These are phyloP conservation scores for Tolypocladium sp. DNA, from an alignment of 2,329 filamentous ascomycete genomes.

Conservation along the genomic window DNA sequence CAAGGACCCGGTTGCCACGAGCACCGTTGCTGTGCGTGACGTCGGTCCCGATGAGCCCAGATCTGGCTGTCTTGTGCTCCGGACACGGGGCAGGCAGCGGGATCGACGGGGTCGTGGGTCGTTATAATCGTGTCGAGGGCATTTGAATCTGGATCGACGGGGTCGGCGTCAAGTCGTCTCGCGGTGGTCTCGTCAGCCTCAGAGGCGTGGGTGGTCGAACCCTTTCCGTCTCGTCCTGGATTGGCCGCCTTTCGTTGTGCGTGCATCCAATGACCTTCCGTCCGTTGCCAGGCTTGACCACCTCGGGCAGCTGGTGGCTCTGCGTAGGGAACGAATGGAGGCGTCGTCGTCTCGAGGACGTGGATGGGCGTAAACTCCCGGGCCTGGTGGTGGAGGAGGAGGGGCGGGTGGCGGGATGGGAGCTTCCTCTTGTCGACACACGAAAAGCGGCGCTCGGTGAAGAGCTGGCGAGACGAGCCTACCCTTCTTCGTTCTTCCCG, in stretches of 20 bases:
- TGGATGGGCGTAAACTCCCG: background rate
- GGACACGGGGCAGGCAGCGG: background rate
- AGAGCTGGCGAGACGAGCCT: background rate
- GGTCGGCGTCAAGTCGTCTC: conserved; percentile 8
- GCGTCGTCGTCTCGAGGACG: background rate
- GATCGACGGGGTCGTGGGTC: conserved; percentile 12
- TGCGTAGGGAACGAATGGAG: background rate
- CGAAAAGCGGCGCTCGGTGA: background rate
- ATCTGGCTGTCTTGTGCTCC: background rate
- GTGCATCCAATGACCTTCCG: background rate
- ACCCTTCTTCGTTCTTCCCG: conserved; percentile 4
- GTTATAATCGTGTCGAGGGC: conserved; percentile 22
- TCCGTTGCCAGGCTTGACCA: background rate
- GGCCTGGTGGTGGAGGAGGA: background rate
- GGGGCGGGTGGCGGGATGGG: background rate
- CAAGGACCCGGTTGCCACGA: conserved; percentile 1
- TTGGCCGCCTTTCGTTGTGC: conserved; percentile 5
- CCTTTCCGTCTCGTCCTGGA: background rate
- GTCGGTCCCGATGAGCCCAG: conserved; percentile 1
- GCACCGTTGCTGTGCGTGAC: background rate
- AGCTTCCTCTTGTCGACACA: background rate
- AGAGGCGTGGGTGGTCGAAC: background rate
- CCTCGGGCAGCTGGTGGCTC: background rate
- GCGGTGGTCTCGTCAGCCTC: conserved; percentile 1
- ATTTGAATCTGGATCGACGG: conserved; percentile 13